Evolutionary conservation across 192 early-diverging fungal genomes (phyloP), one percentile per base, ranked within the genome.

Genomic region (Backusella westeae): DNA sequence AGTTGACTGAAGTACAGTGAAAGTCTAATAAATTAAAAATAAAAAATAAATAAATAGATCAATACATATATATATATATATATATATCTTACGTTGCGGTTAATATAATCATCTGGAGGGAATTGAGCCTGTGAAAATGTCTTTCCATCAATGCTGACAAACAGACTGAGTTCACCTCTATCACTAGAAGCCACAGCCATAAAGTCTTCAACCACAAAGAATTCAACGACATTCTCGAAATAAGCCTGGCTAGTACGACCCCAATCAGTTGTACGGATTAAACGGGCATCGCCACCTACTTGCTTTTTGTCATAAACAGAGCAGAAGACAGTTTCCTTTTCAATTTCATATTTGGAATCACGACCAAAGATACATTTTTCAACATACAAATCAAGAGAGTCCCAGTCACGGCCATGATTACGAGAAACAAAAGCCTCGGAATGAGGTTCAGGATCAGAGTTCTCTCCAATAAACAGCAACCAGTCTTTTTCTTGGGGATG

Each of bases 401-500:
- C 76, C 96, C 96, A 98, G 19, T 75, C 81, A 32, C 82, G 81
- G 32, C 95, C 95, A 73, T 91, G 85, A 74, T 96, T 88, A 34
- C 86, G 80, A 26, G 94, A 93, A 41, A 89, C 81, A 77, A 87
- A 95, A 39, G 91, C 89, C 73, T 88, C 84, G 3, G 95, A 92
- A 82, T 92, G 90, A 80, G 92, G 95, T 23, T 78, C 77, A 6
- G 82, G 76, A 19, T 83, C 82, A 3, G 70, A 26, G 10, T 80
- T 87, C 41, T 92, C 90, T 29, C 90, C 94, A 7, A 96, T 82
- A 86, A 91, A 96, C 6, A 96, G 80, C 63, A 96, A 85, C 94
- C 95, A 98, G 78, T 98, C 96, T 7, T 88, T 80, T 73, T 98
- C 88, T 9, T 82, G 83, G 2, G 96, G 94, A 79, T 97, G 96